Conservation (phyloP, 2,329 filamentous ascomycete species). For the Arthrobotrys sphaeroides region DNA sequence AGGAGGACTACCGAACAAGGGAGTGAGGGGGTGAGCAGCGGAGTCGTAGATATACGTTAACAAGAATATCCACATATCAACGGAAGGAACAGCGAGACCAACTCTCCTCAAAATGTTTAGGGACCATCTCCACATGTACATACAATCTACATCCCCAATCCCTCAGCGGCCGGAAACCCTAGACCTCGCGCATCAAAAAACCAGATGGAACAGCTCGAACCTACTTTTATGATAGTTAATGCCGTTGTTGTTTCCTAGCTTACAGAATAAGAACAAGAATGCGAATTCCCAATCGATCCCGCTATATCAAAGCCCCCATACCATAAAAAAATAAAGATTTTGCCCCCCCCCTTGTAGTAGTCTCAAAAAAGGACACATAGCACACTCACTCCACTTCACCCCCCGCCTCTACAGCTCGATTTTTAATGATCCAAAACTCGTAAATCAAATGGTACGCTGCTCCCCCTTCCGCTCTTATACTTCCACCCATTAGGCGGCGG, state of each 20-base stretch:
- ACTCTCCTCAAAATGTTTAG: no score
- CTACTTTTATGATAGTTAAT: not conserved
- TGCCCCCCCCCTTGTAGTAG: not conserved
- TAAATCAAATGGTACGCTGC: constrained; percentile 90
- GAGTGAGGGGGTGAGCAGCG: no score
- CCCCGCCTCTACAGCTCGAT: no score
- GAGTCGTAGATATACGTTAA: no score
- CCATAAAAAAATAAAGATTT: not conserved
- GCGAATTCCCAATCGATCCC: not conserved
- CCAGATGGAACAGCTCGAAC: not conserved
- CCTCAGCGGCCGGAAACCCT: no score
- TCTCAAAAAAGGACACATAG: no score
- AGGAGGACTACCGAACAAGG: no score
- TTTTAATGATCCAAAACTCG: constrained; percentile 64
- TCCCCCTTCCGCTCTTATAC: constrained; percentile 90
- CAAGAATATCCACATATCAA: no score
- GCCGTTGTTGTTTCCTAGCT: not conserved
- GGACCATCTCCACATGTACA: no score
- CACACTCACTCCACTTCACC: no score
- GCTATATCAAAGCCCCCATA: not conserved
- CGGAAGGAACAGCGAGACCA: no score
- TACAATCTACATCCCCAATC: no score
- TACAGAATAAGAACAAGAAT: not conserved
- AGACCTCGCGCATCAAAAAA: not conserved
- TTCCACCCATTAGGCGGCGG: constrained; percentile 68